phyloP scores from a whole-genome alignment of 2,329 filamentous ascomycete genomes.

The Penicillium sp. region DNA sequence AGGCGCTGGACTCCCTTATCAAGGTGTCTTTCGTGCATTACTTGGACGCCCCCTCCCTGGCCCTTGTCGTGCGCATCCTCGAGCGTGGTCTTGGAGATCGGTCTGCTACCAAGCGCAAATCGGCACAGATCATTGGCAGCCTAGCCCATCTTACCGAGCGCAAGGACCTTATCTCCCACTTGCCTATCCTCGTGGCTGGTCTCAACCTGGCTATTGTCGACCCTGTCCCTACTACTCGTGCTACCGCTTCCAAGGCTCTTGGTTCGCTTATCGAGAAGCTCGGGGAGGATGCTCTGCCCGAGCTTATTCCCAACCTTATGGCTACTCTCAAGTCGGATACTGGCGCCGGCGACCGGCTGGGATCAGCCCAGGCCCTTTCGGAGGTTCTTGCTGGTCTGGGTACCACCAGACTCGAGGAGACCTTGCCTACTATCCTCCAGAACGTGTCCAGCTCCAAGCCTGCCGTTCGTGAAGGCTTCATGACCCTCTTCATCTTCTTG shows the following conservation, averaged over 20 bases:
- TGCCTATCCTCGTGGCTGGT: constrained; percentile 87
- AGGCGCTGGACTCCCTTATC: constrained; percentile 87
- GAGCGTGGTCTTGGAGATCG: constrained; percentile 87
- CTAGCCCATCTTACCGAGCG: constrained; percentile 94
- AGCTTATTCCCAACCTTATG: constrained; percentile 97
- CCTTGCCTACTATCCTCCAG: constrained; percentile 88
- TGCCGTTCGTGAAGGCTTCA: constrained; percentile 93
- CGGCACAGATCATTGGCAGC: constrained; percentile 95
- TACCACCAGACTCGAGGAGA: constrained; percentile 88
- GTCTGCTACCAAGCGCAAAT: constrained; percentile 92
- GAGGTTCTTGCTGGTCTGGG: constrained; percentile 94
- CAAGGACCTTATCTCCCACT: constrained; percentile 84
- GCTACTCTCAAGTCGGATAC: constrained; percentile 95
- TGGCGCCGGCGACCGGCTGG: constrained; percentile 89
- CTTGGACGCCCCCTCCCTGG: constrained; percentile 92
- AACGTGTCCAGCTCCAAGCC: constrained; percentile 90
- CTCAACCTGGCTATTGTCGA: constrained; percentile 86
- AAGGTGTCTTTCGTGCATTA: constrained; percentile 99
- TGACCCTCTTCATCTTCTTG: constrained; percentile 99
- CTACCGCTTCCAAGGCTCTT: constrained; percentile 90
- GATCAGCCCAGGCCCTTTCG: constrained; percentile 91
- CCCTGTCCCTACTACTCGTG: constrained; percentile 91
- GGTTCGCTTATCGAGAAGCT: constrained; percentile 97
- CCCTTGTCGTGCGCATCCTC: constrained; percentile 88
- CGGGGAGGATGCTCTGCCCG: constrained; percentile 91